Evolutionary conservation across 2,329 filamentous ascomycete species (phyloP).

Genomic region (Aspergillus phoenicis): DNA sequence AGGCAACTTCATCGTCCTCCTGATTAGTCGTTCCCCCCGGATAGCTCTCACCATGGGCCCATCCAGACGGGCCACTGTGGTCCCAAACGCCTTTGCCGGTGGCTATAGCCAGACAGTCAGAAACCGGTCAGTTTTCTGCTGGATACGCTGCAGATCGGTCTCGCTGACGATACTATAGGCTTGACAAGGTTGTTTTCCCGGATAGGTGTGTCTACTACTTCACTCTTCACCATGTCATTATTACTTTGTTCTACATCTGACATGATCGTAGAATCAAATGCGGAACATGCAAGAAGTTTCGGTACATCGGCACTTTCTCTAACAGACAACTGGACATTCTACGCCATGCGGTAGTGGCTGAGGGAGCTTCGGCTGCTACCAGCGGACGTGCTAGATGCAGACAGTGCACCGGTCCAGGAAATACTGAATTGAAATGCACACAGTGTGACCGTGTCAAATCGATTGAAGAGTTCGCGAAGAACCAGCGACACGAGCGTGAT

Average conservation of each 20-base stretch:
- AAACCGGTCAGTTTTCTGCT: slow-evolving; percentile 23
- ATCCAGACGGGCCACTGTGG: neutral
- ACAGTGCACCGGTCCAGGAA: slow-evolving; percentile 44
- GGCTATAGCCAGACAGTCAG: slow-evolving; percentile 30
- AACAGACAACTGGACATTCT: slow-evolving; percentile 49
- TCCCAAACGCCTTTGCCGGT: slow-evolving; percentile 25
- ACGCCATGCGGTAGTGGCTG: slow-evolving; percentile 27
- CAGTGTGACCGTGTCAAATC: slow-evolving; percentile 52
- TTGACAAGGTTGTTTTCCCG: slow-evolving; percentile 32
- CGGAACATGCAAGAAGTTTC: slow-evolving; percentile 48
- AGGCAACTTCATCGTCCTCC: neutral
- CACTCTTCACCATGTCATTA: neutral
- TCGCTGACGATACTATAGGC: slow-evolving; percentile 17
- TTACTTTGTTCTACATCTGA: slow-evolving; percentile 4
- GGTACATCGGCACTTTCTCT: slow-evolving; percentile 45
- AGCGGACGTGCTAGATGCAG: slow-evolving; percentile 44
- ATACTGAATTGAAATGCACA: slow-evolving; percentile 53
- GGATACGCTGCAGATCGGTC: too few relatives aligned
- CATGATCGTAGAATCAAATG: slow-evolving; percentile 48
- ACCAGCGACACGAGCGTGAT: slow-evolving; percentile 50
- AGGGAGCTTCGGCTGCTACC: slow-evolving; percentile 19
- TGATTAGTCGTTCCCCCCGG: neutral
- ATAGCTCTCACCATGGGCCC: neutral
- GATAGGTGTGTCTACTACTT: slow-evolving; percentile 32
- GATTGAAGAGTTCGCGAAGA: slow-evolving; percentile 54